Conservation (phyloP, 73 alveolate species). For the Symbiodinium pilosum region DNA sequence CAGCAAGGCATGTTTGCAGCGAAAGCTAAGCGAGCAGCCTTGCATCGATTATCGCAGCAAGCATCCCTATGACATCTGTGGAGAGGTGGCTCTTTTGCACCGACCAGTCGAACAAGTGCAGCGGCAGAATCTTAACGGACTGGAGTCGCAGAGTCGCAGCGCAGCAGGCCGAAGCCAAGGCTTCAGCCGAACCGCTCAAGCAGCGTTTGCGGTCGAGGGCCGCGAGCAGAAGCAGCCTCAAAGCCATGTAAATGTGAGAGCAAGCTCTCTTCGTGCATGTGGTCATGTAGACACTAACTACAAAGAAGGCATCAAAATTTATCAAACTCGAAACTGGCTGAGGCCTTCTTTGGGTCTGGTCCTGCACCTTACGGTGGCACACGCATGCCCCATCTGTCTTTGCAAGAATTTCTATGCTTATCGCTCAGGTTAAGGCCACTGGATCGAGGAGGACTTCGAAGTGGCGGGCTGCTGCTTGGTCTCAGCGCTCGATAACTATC, state of each 20-base stretch:
- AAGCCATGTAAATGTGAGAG: not conserved
- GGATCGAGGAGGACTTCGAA: not conserved
- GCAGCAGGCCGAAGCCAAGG: too few relatives aligned
- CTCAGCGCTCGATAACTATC: not conserved
- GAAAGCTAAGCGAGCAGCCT: too few relatives aligned
- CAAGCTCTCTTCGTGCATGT: not conserved
- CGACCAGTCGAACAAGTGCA: too few relatives aligned
- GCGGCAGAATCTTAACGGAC: too few relatives aligned
- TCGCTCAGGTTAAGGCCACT: not conserved
- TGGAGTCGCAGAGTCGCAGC: too few relatives aligned
- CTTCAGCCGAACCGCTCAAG: slow-evolving; percentile 41
- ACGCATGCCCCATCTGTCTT: not conserved
- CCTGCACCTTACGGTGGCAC: not conserved
- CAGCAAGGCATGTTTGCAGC: too few relatives aligned
- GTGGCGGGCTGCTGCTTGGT: not conserved
- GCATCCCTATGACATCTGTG: too few relatives aligned
- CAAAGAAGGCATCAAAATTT: not conserved
- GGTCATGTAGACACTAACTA: not conserved
- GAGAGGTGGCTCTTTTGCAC: too few relatives aligned
- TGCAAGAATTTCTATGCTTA: not conserved
- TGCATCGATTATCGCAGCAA: too few relatives aligned
- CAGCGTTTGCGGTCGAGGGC: slow-evolving; percentile 20
- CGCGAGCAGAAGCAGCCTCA: not conserved
- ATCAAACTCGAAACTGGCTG: not conserved
- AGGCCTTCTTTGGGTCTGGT: slow-evolving; percentile 25